phyloP scores from a whole-genome alignment of 1,284 basidiomycete genomes.

The Grifola frondosa region DNA sequence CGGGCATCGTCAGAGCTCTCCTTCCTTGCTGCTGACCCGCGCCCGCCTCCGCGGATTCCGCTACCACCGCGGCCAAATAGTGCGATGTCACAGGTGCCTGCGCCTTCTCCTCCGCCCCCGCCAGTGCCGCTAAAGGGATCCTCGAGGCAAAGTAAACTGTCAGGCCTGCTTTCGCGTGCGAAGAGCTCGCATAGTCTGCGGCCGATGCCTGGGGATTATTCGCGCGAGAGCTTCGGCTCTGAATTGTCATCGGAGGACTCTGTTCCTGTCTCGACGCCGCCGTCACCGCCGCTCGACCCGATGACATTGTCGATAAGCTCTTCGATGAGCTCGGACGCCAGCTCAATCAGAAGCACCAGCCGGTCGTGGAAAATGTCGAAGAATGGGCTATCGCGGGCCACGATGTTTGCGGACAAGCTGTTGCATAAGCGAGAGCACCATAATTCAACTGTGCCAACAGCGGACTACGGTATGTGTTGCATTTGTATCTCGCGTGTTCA shows the following conservation, averaged over 20 bases:
- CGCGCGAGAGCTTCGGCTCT: constrained; percentile 33
- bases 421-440: constrained; percentile 27
- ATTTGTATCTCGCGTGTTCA: neutral
- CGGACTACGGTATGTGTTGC: constrained; percentile 6
- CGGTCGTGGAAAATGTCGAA: constrained; percentile 31
- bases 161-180: constrained; percentile 27
- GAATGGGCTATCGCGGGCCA: constrained; percentile 32
- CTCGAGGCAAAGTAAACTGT: constrained; percentile 28
- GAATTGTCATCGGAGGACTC: constrained; percentile 35
- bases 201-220: constrained; percentile 22
- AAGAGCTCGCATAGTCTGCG: constrained; percentile 23
- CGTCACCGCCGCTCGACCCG: constrained; percentile 31
- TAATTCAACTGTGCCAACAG: neutral
- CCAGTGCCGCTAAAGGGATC: too few relatives aligned
- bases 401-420: constrained; percentile 32
- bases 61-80: constrained; percentile 18
- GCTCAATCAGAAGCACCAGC: constrained; percentile 24
- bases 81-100: constrained; percentile 15
- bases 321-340: constrained; percentile 19
- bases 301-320: constrained; percentile 10
- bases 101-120: constrained; percentile 22
- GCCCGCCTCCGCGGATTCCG: constrained; percentile 12
- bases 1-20: constrained; percentile 16
- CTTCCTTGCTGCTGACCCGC: constrained; percentile 19
- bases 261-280: constrained; percentile 30